Evolutionary conservation across 768 basidiomycete species (phyloP), one percentile per base, ranked within the genome.

Genomic region (Trametes punicea): DNA sequence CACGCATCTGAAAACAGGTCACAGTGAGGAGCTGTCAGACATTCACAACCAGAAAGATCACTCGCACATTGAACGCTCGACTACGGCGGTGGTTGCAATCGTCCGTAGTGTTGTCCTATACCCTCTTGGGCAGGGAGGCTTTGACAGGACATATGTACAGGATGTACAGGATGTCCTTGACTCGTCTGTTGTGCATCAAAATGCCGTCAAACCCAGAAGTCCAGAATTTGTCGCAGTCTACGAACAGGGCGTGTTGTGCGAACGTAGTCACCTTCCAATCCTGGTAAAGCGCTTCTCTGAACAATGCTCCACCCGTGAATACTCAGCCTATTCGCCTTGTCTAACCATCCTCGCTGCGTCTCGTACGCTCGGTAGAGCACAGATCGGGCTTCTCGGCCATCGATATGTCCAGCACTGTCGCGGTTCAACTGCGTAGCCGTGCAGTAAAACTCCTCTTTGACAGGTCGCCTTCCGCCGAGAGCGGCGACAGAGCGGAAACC

Each of bases 381-480:
- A 18, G 9, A 10, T 26, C 41, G 41, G 41, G 41, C 21, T 25
- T 44, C 6, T 25, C 42, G 26, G 26, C 13, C 21, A 25, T 23
- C 26, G n/a, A 18, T 16, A 46, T 46, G 45, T 46, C 25, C 4
- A 4, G 23, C 15, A 10, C 25, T 44, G 20, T 21, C 6, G 34
- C 27, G 5, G 5, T 18, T 18, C 3, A 39, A 16, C 34, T 20
- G 27, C 18, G 29, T 2, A 13, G 29, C 8, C 15, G 46, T 15
- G 8, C 41, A 18, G 11, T 53, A 16, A 42, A 36, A 46, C 31
- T 53, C n/a, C 52, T 53, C 25, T 46, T 36, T 45, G 44, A 53
- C 33, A 38, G 26, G 7, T n/a, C 52, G 21, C 13, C 33, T 34
- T 15, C 11, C 16, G 18, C 23, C 11, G 39, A n/a, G 23, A 36